Evolutionary conservation across 2,329 filamentous ascomycete species (phyloP), one percentile per base, ranked within the genome.

Genomic region (Alternaria triticimaculans): DNA sequence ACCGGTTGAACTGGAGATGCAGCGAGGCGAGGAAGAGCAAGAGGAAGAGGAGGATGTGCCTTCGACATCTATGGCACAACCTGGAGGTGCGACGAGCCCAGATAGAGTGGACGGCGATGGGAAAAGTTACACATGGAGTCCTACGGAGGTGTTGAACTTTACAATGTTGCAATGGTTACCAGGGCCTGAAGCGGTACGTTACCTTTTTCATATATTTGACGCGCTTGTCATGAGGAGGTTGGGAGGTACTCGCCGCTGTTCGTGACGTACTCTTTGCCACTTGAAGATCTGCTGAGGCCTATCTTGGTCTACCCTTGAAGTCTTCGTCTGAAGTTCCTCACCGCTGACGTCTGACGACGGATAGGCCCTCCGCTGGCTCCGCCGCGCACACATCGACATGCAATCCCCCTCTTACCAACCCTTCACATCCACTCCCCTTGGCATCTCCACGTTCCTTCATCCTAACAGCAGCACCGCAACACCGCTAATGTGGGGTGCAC

Each of bases 131-230:
- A 58, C 58, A 5, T 64, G 62, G 62, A 62, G 48, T 21, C 75
- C 77, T 6, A 80, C 78, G 2, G 87, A 90, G 58, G 81, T 91
- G 23, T 82, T 92, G 62, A 87, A 87, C 23, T 75, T 72, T 66
- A 72, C 71, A 1, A 76, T 76, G 73, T 78, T 91, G 26, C 86
- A 88, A 21, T 92, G 89, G 90, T 77, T 92, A 1, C 89, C 89
- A 0, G 89, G 89, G 0, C 88, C 88, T 0, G 89, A 91, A 71
- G 64, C 64, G 56, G 66, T 68, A 62, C 45, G 64, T 63, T 21
- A 18, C 20, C 33, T 53, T 25, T 25, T 30, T 45, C 30, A 20
- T n/a, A 20, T 53, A 20, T 25, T 4, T 53, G 49, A 37, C 20
- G 15, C 20, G 30, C 11, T 15, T 30, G 49, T 53, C 9, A 37